These are phyloP conservation scores for Buddleja alternifolia DNA, from an alignment of 257 asterid genomes.

Conservation along the genomic window DNA sequence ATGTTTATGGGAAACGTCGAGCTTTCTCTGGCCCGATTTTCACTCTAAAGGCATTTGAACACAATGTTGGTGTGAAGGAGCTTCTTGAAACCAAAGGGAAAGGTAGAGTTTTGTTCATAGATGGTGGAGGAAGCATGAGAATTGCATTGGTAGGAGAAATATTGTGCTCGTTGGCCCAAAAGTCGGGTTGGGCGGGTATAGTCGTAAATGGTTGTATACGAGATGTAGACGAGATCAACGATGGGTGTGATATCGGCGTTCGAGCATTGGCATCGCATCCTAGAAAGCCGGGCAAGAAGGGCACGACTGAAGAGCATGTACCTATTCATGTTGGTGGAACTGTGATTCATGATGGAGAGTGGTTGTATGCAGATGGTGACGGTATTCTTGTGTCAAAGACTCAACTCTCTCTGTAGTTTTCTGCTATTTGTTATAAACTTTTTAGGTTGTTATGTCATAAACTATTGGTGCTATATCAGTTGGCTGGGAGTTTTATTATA, in stretches of 20 bases:
- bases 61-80: slow-evolving; percentile 76
- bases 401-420: no score
- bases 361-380: no score
- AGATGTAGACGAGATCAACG: slow-evolving; percentile 84
- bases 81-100: slow-evolving; percentile 73
- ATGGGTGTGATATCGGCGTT: slow-evolving; percentile 63
- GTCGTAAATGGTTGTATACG: slow-evolving; percentile 79
- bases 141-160: slow-evolving; percentile 86
- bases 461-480: no score
- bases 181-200: slow-evolving; percentile 82
- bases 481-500: no score
- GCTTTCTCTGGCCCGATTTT: slow-evolving; percentile 72
- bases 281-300: no score
- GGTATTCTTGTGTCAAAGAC: no score
- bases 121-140: slow-evolving; percentile 86
- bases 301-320: no score
- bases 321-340: no score
- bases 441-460: no score
- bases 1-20: slow-evolving; percentile 67
- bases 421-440: no score
- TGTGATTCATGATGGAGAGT: no score
- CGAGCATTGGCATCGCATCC: no score
- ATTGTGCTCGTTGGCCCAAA: slow-evolving; percentile 72
- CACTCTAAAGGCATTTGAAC: slow-evolving; percentile 79
- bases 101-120: slow-evolving; percentile 78